Conservation (phyloP, 495 filamentous ascomycete genomes). For the Hypoxylon cercidicola region DNA sequence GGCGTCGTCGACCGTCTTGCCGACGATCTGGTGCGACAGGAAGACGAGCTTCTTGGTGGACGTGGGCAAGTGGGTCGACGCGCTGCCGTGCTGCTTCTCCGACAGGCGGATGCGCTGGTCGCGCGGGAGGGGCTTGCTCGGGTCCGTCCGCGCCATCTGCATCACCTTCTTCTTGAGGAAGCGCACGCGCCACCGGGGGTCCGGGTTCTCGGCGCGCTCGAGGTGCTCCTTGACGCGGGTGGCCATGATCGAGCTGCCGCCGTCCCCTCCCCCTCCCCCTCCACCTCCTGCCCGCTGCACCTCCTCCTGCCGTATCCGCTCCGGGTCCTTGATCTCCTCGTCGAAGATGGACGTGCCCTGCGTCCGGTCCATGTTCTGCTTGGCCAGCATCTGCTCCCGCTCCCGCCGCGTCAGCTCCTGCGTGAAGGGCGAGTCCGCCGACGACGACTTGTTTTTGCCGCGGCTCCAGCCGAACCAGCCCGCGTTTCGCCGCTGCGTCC, state of each 20-base stretch:
- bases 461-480: conserved; percentile 43
- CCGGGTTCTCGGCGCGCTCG: conserved; percentile 72
- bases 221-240: conserved; percentile 57
- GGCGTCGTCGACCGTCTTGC: conserved; percentile 91
- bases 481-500: conserved; percentile 40
- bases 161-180: conserved; percentile 87
- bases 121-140: conserved; percentile 72
- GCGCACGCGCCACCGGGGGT: conserved; percentile 69
- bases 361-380: conserved; percentile 44
- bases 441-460: conserved; percentile 12
- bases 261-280: conserved; percentile 5
- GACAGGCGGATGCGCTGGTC: conserved; percentile 71
- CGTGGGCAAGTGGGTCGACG: conserved; percentile 77
- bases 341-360: conserved; percentile 70
- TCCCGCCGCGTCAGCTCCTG: conserved; percentile 31
- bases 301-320: conserved; percentile 12
- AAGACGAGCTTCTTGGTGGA: conserved; percentile 87
- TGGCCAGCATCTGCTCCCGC: conserved; percentile 47
- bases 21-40: conserved; percentile 85
- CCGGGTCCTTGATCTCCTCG: conserved; percentile 52
- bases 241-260: conserved; percentile 19
- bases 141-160: conserved; percentile 66
- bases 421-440: conserved; percentile 5
- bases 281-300: background rate
- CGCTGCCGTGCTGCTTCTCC: conserved; percentile 73